Conservation (phyloP, 2,329 filamentous ascomycete genomes). For the Sordariomycetes sp. region DNA sequence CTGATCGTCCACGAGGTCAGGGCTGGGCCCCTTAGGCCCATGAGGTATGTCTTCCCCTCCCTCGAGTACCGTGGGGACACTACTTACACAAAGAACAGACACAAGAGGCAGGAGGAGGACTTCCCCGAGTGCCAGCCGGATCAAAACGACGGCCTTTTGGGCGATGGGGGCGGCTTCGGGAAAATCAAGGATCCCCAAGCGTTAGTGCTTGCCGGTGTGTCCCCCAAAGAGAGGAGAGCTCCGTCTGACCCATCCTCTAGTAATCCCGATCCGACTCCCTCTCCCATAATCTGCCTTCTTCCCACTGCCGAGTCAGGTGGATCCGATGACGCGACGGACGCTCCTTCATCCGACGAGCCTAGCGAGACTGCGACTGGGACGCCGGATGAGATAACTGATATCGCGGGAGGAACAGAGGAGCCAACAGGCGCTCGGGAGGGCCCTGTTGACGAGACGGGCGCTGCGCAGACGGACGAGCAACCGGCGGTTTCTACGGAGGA, state of each 20-base stretch:
- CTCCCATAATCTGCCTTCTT: no score
- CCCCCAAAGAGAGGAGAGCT: no score
- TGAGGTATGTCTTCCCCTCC: not conserved
- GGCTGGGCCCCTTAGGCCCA: not conserved
- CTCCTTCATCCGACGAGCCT: not conserved
- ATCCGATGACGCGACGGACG: no score
- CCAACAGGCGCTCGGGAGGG: no score
- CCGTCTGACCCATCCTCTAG: no score
- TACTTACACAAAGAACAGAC: not conserved
- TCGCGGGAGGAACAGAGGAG: no score
- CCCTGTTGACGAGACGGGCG: no score
- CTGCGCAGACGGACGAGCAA: no score
- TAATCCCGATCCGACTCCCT: no score
- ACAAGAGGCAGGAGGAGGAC: not conserved
- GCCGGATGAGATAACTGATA: no score
- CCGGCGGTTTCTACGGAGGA: no score
- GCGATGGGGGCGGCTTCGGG: not conserved
- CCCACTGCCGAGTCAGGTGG: no score
- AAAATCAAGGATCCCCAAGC: not conserved
- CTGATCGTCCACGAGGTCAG: not conserved
- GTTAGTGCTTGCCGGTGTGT: not conserved
- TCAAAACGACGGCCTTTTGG: not conserved
- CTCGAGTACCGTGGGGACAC: not conserved
- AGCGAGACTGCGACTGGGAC: not conserved
- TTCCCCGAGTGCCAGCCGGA: not conserved